These are phyloP conservation scores for Aaosphaeria pasadenensis DNA, from an alignment of 2,329 filamentous ascomycete genomes.

Conservation along the genomic window DNA sequence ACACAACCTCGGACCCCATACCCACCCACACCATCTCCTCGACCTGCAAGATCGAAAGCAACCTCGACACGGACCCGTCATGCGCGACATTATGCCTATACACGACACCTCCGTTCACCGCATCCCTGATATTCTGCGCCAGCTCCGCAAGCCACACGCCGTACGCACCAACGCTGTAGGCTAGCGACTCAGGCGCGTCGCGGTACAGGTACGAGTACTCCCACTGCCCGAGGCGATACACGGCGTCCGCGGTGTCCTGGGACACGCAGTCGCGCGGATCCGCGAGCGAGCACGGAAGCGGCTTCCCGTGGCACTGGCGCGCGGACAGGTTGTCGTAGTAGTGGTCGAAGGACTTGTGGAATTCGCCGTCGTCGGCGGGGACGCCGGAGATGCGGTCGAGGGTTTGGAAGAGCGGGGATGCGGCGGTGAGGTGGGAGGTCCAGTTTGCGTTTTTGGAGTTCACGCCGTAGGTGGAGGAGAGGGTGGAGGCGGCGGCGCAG, in stretches of 20 bases:
- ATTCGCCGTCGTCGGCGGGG: constrained; percentile 52
- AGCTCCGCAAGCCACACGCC: constrained; percentile 76
- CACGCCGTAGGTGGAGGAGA: constrained; percentile 46
- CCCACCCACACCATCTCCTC: constrained; percentile 81
- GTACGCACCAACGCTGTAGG: constrained; percentile 59
- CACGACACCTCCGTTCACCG: constrained; percentile 31
- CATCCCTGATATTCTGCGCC: constrained; percentile 59
- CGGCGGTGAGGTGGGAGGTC: constrained; percentile 60
- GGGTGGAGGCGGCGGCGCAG: constrained; percentile 53
- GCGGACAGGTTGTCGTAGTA: constrained; percentile 84
- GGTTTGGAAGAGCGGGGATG: constrained; percentile 52
- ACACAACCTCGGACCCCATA: constrained; percentile 76
- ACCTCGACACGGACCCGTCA: constrained; percentile 67
- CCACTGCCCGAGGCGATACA: constrained; percentile 75
- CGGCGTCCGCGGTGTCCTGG: constrained; percentile 60
- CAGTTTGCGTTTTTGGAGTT: constrained; percentile 50
- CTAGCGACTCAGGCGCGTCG: constrained; percentile 60
- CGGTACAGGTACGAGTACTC: constrained; percentile 80
- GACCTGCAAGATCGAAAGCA: constrained; percentile 69
- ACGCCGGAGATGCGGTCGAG: constrained; percentile 71
- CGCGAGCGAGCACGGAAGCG: constrained; percentile 64
- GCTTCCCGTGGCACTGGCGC: constrained; percentile 70
- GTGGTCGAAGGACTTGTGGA: constrained; percentile 73
- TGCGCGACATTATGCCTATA: constrained; percentile 80
- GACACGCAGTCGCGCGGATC: constrained; percentile 58